These are phyloP conservation scores for Xerocomus brunneocitrinus DNA, from an alignment of 768 basidiomycete genomes.

Conservation along the genomic window DNA sequence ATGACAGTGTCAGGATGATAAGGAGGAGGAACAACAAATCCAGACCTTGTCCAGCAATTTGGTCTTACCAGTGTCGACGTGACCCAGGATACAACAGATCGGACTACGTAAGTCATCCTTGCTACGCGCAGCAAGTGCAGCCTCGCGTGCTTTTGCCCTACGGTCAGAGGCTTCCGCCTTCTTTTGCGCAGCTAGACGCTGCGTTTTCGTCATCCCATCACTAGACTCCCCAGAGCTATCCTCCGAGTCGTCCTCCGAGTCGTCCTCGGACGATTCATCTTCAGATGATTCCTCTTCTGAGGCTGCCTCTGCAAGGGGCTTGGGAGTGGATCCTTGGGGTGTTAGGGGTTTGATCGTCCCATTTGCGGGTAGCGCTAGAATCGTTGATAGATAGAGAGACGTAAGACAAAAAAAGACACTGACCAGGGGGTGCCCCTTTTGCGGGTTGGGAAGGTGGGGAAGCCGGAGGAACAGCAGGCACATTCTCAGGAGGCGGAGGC, in stretches of 20 bases:
- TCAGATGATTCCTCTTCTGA: slow-evolving; percentile 36
- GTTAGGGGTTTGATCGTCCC: slow-evolving; percentile 14
- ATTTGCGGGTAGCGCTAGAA: slow-evolving; percentile 4
- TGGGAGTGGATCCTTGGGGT: slow-evolving; percentile 25
- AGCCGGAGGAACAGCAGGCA: background rate
- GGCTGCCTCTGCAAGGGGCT: slow-evolving; percentile 27
- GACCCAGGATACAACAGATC: slow-evolving; percentile 98
- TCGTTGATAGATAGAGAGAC: background rate
- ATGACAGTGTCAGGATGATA: slow-evolving; percentile 3
- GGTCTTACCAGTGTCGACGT: slow-evolving; percentile 99
- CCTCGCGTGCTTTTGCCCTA: slow-evolving; percentile 72
- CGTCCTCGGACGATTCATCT: slow-evolving; percentile 43
- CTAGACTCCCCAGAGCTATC: slow-evolving; percentile 40
- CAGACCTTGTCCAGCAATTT: slow-evolving; percentile 92
- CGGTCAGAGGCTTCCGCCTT: slow-evolving; percentile 86
- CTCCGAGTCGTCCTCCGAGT: slow-evolving; percentile 49
- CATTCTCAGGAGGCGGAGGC: slow-evolving; percentile 10
- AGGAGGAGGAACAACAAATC: background rate
- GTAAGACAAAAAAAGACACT: slow-evolving; percentile 3
- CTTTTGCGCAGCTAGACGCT: slow-evolving; percentile 61
- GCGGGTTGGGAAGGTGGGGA: background rate
- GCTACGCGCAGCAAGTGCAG: slow-evolving; percentile 78
- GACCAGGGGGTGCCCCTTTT: slow-evolving; percentile 9
- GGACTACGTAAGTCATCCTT: slow-evolving; percentile 92
- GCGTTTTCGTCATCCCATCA: slow-evolving; percentile 62